Conservation (phyloP, 352 stramenopile genomes). For the Phytophthora fragariaefolia region DNA sequence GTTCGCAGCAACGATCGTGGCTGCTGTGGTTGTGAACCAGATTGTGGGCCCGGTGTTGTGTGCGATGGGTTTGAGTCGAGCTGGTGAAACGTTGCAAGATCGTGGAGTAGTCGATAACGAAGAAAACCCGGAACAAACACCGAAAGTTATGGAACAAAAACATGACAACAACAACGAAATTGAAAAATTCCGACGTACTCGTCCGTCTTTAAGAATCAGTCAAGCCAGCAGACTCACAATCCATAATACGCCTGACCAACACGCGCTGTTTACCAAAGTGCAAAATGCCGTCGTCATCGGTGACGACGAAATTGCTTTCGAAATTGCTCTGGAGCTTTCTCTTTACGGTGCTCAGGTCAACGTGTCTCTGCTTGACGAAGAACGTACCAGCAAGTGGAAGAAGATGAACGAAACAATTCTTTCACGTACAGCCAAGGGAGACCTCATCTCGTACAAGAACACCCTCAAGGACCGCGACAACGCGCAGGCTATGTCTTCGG, state of each 20-base stretch:
- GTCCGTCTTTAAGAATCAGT: too few relatives aligned
- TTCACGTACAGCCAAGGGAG: conserved; percentile 47
- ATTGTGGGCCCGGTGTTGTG: conserved; percentile 73
- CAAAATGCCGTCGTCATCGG: conserved; percentile 63
- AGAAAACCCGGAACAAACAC: conserved; percentile 17
- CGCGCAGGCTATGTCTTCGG: conserved; percentile 45
- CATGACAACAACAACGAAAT: conserved; percentile 18
- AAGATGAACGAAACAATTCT: conserved; percentile 70
- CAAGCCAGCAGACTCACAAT: too few relatives aligned
- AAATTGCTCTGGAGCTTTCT: conserved; percentile 63
- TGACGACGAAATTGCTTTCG: conserved; percentile 65
- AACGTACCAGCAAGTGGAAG: conserved; percentile 63
- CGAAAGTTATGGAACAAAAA: conserved; percentile 19
- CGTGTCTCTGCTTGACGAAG: conserved; percentile 63
- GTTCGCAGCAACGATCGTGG: conserved; percentile 71
- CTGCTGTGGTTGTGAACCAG: conserved; percentile 74
- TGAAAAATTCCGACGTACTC: conserved; percentile 18
- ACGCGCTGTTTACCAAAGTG: conserved; percentile 53
- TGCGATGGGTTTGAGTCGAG: conserved; percentile 54
- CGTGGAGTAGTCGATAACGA: conserved; percentile 17
- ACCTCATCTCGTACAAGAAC: conserved; percentile 76
- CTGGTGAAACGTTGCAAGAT: conserved; percentile 54
- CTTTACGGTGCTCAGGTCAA: conserved; percentile 69
- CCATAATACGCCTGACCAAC: too few relatives aligned
- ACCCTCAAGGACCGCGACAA: conserved; percentile 56